A percentile compares a stretch with the other conserved stretches of the same genome.
Evolutionary conservation across 164 flowering plant species (phyloP).

Genomic region (Protea cynaroides): DNA sequence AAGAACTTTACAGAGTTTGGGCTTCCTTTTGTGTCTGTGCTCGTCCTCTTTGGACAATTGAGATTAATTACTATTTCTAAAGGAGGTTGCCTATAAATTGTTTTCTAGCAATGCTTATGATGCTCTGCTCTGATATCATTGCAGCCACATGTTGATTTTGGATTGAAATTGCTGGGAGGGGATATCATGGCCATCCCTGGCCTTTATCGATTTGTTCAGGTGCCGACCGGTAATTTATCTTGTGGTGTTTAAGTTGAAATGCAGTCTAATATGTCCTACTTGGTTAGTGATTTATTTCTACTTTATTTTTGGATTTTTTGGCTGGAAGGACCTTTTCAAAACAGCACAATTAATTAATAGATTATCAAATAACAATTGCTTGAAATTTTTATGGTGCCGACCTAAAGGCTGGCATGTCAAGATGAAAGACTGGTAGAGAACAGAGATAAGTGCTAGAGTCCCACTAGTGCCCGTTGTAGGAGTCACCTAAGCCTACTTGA

Average conservation of each 20-base stretch:
- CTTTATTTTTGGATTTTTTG: not conserved
- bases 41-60: not conserved
- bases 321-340: not conserved
- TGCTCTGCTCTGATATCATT: conserved; percentile 10
- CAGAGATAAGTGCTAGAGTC: too few relatives aligned
- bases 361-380: not conserved
- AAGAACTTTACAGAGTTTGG: not conserved
- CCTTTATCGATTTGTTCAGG: conserved; percentile 70
- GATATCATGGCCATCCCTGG: conserved; percentile 95
- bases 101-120: not conserved
- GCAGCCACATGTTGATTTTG: conserved; percentile 89
- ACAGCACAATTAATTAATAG: not conserved
- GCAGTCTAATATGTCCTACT: not conserved
- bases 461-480: too few relatives aligned
- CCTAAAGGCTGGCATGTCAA: too few relatives aligned
- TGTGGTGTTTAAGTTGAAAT: conserved; percentile 2
- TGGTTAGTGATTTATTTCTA: not conserved
- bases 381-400: too few relatives aligned
- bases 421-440: too few relatives aligned
- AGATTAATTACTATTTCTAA: not conserved
- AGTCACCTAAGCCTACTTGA: too few relatives aligned
- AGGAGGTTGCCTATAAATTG: not conserved
- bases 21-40: not conserved
- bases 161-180: conserved; percentile 62
- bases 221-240: conserved; percentile 23